Conservation (phyloP, 1,284 basidiomycete genomes). For the Anthracocystis setariae region DNA sequence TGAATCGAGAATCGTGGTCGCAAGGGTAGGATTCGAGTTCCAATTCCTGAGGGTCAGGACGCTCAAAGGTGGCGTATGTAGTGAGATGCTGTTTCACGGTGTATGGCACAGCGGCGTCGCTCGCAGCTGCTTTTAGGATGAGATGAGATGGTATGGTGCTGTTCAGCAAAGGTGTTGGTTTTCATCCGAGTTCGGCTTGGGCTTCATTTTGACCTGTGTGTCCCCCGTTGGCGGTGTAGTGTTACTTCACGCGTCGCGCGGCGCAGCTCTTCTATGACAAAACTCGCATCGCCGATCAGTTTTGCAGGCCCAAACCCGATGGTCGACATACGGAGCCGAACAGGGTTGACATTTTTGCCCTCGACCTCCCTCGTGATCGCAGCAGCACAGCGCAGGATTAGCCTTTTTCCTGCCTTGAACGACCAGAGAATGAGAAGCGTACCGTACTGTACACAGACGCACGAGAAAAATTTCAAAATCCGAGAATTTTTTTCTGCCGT, state of each 20-base stretch:
- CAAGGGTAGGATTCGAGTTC: too few species aligned
- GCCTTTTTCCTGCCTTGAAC: background rate
- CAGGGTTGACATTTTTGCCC: too few species aligned
- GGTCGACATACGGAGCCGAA: background rate
- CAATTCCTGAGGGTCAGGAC: too few species aligned
- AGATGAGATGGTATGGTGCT: background rate
- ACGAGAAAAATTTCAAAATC: slow-evolving; percentile 47
- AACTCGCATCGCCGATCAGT: slow-evolving; percentile 20
- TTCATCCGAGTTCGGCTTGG: slow-evolving; percentile 15
- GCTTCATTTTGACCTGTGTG: background rate
- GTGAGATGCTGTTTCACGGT: too few species aligned
- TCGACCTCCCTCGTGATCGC: slow-evolving; percentile 13
- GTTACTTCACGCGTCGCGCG: slow-evolving; percentile 45
- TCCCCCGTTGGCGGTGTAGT: slow-evolving; percentile 3
- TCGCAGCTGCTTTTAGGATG: slow-evolving; percentile 8
- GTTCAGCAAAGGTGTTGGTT: slow-evolving; percentile 25
- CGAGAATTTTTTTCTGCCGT: slow-evolving; percentile 35
- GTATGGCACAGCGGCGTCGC: background rate
- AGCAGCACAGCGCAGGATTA: slow-evolving; percentile 28
- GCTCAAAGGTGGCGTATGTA: too few species aligned
- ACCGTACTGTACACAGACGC: slow-evolving; percentile 15
- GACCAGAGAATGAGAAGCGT: background rate
- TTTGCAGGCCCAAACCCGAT: slow-evolving; percentile 12
- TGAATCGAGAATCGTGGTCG: too few species aligned
- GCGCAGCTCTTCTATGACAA: slow-evolving; percentile 3